Evolutionary conservation across 75 land plant species (phyloP), one percentile per base, ranked within the genome.

Genomic region (Selaginella tamariscina): DNA sequence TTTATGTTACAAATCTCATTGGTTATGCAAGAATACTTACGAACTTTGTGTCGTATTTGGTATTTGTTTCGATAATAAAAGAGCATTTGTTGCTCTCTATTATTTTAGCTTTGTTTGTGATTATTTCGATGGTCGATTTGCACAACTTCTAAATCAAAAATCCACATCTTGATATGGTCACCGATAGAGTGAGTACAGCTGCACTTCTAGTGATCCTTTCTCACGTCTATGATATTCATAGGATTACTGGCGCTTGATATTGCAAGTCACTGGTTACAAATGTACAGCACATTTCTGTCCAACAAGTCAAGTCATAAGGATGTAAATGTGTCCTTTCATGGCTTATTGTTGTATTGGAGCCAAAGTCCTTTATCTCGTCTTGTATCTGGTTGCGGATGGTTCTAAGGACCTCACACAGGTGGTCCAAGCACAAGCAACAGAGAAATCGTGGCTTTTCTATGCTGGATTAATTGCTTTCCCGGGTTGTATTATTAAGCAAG

Each of bases 171-270:
- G 98, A 94, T 75, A 94, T 94, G 98, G 89, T 94, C 21, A 90
- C 96, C 21, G 98, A 94, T 77, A 94, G 98, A 82, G 95, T 94
- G 32, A 94, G 98, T 85, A 94, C 98, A 60, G 96, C 96, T 75
- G 94, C 83, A 67, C 82, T 94, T 23, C 70, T 94, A 44, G 96
- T 87, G 32, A 72, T 94, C 55, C 96, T 94, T 13, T 85, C 98
- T 44, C 91, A 90, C 55, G 56, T 85, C 8, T 39, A 5, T 39
- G 11, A 80, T 91, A 66, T 77, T 95, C 65, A 71, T 81, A 65
- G 79, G 82, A 55, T 75, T 95, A 73, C 87, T 95, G 56, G 99
- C 85, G 30, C 73, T 95, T 24, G 99, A 95, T 77, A 84, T 95
- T 56, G 72, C 81, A 24, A 95, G 99, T 73, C 99, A 95, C 67